Percentiles rank a stretch among this genome's conserved stretches.
phyloP scores from a whole-genome alignment of 2,329 filamentous ascomycete species.

The Sarocladiaceae sp. region DNA sequence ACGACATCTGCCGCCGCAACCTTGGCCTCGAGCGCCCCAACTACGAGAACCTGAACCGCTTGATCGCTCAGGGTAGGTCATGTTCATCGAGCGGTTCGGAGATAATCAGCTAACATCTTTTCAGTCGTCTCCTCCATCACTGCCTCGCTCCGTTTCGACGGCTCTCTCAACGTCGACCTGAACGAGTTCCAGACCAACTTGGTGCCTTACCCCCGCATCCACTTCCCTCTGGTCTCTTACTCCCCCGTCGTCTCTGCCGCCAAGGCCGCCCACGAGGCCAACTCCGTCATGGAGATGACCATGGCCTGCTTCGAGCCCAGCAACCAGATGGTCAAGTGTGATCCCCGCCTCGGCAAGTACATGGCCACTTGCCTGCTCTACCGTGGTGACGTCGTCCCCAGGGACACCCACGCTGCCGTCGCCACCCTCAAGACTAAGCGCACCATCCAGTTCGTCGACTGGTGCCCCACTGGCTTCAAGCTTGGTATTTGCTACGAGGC shows the following conservation, averaged over 20 bases:
- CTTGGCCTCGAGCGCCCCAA: slow-evolving; percentile 94
- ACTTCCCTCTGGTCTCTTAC: slow-evolving; percentile 98
- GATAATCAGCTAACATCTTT: slow-evolving; percentile 17
- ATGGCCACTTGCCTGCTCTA: slow-evolving; percentile 98
- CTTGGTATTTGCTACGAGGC: slow-evolving; percentile 99
- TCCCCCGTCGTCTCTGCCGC: slow-evolving; percentile 88
- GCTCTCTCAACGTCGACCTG: slow-evolving; percentile 96
- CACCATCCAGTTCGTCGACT: slow-evolving; percentile 98
- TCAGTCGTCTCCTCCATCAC: slow-evolving; percentile 96
- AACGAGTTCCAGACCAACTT: slow-evolving; percentile 99
- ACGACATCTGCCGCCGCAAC: slow-evolving; percentile 98
- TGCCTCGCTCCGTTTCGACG: slow-evolving; percentile 95
- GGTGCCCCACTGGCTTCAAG: slow-evolving; percentile 99
- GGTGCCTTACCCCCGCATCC: slow-evolving; percentile 96
- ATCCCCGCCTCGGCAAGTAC: slow-evolving; percentile 98
- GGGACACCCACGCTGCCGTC: slow-evolving; percentile 87
- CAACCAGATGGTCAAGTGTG: slow-evolving; percentile 99
- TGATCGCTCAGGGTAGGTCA: slow-evolving; percentile 80
- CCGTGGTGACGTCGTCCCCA: slow-evolving; percentile 95
- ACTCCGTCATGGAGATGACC: slow-evolving; percentile 97
- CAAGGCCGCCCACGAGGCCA: slow-evolving; percentile 96
- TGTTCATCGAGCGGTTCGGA: background rate
- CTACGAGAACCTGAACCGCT: slow-evolving; percentile 97
- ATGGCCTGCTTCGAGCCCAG: slow-evolving; percentile 99
- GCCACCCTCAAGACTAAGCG: slow-evolving; percentile 98